Conservation (phyloP, 192 early-diverging fungal genomes). For the Lobosporangium transversale region DNA sequence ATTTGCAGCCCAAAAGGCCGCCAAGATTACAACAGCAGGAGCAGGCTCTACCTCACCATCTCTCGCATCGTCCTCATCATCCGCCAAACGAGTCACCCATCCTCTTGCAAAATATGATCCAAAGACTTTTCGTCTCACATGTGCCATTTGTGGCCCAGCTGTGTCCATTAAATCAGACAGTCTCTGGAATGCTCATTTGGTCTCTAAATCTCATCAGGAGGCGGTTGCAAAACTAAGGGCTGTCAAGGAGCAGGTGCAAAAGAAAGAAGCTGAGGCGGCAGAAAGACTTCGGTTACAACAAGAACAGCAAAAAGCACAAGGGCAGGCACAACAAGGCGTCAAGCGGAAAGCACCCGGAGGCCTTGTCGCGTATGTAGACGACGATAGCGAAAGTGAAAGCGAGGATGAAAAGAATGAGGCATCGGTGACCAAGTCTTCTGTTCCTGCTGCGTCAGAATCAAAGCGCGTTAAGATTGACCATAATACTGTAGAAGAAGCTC, state of each 20-base stretch:
- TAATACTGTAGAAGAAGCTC: slow-evolving; percentile 15
- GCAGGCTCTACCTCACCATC: slow-evolving; percentile 10
- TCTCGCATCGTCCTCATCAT: not conserved
- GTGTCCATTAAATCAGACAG: slow-evolving; percentile 53
- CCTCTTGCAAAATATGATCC: slow-evolving; percentile 63
- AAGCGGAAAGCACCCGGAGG: slow-evolving; percentile 47
- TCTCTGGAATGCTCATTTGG: slow-evolving; percentile 60
- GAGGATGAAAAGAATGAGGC: slow-evolving; percentile 22
- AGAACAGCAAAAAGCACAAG: slow-evolving; percentile 20
- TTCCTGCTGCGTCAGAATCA: slow-evolving; percentile 13
- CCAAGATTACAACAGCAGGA: slow-evolving; percentile 10
- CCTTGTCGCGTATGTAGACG: slow-evolving; percentile 42
- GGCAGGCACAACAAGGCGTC: slow-evolving; percentile 24
- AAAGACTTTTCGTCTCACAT: slow-evolving; percentile 52
- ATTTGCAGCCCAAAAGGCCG: slow-evolving; percentile 50
- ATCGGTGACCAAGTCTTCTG: not conserved
- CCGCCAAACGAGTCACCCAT: slow-evolving; percentile 52
- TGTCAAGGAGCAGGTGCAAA: slow-evolving; percentile 54
- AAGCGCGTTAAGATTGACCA: slow-evolving; percentile 38
- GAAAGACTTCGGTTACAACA: slow-evolving; percentile 34
- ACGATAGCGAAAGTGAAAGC: slow-evolving; percentile 45
- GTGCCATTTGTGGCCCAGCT: slow-evolving; percentile 54
- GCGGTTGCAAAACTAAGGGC: slow-evolving; percentile 56
- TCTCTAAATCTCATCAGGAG: slow-evolving; percentile 56
- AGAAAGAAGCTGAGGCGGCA: slow-evolving; percentile 30